Base-by-base conservation (phyloP, 495 filamentous ascomycete genomes). In the Daldinia caldariorum region DNA sequence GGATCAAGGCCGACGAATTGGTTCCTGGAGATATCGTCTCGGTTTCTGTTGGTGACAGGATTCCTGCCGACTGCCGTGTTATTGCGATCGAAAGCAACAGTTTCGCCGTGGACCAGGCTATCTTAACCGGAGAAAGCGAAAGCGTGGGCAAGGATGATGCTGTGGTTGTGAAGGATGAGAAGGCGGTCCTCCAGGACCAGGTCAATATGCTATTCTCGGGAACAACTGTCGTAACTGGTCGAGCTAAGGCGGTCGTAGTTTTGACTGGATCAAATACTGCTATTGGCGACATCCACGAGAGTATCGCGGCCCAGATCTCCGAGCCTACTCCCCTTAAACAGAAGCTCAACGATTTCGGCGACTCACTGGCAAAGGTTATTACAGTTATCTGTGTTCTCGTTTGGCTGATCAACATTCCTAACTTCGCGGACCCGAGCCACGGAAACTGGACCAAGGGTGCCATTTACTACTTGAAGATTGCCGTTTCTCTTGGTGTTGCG, bases 391-490 rank as follows among this genome's bases (percentile, higher is more conserved):
- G 96, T 80, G 80, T 97, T 67, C 80, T 97, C 51, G 96, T 99
- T 61, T 99, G 96, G 96, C 82, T 97, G 51, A 99, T 99, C 85
- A 99, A 99, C 82, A 91, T 97, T 67, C 89, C 90, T 66, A 91
- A 99, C 80, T 99, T 99, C 85, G 94, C 89, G 75, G 96, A 99
- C 76, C 92, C 92, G 20, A 88, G 91, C 58, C 94, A 97, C 77
- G 94, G 94, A 63, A 91, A 90, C 74, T 98, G 94, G 94, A 89
- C 93, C 55, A 98, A 97, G 83, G 96, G 96, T 63, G 96, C 96
- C 57, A 98, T 99, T 71, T 99, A 99, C 85, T 99, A 99, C 80
- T 87, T 99, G 69, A 99, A 99, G 87, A 99, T 99, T 79, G 96
- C 96, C 34, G 96, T 99, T 54, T 99, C 96, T 34, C 90, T 99